Base-by-base conservation (phyloP, 2,329 filamentous ascomycete genomes). In the Rutstroemia sydowiana region DNA sequence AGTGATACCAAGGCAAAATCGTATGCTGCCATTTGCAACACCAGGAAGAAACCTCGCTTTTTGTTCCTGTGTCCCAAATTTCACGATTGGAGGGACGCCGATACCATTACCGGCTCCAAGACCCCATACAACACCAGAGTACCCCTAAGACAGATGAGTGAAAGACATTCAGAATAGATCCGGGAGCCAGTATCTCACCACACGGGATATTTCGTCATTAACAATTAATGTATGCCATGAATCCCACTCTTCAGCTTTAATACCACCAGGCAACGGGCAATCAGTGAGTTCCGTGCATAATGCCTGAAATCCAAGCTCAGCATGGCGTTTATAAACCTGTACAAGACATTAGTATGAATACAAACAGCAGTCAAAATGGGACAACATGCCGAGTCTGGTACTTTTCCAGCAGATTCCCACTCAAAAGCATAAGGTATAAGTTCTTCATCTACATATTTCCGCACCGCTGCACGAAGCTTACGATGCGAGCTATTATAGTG, bases 401-500 rank as follows among this genome's bases (percentile, higher is more conserved):
- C 76, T 49, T 75, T 64, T 1, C 75, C 75, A 2, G 75, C 75
- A 3, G 72, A 73, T 62, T 87, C 84, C 82, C 83, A 87, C 36
- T 84, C 78, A 30, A 81, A 73, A 3, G 77, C 76, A 56, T 76
- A 71, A 0, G 81, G 81, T 2, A 77, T 68, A 41, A 86, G 71
- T 34, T 81, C 68, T 2, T 73, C 70, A 53, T 85, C 75, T 44
- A 85, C 70, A 55, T 85, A 85, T 21, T 71, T 62, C 36, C 83
- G 76, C 0, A 85, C 68, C 4, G 70, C 71, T 34, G 76, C 71
- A 47, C 80, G 78, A 1, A 86, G 71, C n/a, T 66, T 69, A 30
- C 75, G 74, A 62, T 87, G 84, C 2, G 76, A 77, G 13, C 75
- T 71, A 26, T 75, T 82, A 70, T 87, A 86, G 68, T 85, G 84